Conservation (phyloP, 345 rosid species). For the Clausena lansium region DNA sequence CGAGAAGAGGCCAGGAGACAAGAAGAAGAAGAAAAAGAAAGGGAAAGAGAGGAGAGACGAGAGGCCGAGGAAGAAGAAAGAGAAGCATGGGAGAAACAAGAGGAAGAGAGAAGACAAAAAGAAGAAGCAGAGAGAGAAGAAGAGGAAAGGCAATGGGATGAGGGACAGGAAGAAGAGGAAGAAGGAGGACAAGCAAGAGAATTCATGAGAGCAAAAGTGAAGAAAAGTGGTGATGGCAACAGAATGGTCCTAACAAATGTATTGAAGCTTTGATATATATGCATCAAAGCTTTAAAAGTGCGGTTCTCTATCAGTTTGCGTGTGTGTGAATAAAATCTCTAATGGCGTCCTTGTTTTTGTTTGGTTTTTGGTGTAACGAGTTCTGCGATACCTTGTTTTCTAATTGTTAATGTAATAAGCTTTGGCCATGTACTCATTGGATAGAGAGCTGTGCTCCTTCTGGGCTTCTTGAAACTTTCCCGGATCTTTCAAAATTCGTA, state of each 20-base stretch:
- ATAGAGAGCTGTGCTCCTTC: too few species aligned
- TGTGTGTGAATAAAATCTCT: background rate
- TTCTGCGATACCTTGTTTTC: background rate
- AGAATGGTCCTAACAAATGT: background rate
- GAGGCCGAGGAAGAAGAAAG: background rate
- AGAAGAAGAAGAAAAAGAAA: conserved; percentile 9
- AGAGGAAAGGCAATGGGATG: background rate
- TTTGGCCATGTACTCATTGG: background rate
- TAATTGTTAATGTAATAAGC: background rate
- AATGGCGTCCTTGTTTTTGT: background rate
- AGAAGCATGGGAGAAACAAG: background rate
- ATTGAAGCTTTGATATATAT: background rate
- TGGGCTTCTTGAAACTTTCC: background rate
- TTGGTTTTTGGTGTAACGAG: conserved; percentile 1
- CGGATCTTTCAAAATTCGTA: background rate
- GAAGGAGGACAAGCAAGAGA: background rate
- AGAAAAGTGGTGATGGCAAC: background rate
- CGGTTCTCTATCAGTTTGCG: background rate
- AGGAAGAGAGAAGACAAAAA: background rate
- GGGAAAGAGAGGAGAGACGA: background rate
- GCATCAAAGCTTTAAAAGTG: background rate
- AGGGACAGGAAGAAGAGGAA: background rate
- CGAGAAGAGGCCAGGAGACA: conserved; percentile 9
- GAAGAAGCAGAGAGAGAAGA: background rate
- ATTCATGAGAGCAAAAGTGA: background rate